phyloP scores from a whole-genome alignment of 305 asterid genomes.

The Solanum hybrid region DNA sequence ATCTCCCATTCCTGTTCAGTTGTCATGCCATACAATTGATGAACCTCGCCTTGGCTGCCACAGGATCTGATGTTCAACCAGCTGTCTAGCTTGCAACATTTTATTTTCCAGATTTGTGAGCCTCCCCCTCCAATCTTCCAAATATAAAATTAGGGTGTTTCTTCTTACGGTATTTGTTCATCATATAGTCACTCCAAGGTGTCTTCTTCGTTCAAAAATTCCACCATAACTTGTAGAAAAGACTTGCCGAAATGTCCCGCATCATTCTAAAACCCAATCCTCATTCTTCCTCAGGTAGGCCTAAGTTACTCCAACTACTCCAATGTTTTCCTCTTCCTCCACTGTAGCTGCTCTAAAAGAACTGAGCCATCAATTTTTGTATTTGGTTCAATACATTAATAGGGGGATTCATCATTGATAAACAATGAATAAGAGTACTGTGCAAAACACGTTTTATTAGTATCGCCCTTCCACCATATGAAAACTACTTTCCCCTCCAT shows the following conservation, averaged over 20 bases:
- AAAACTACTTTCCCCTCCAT: not conserved
- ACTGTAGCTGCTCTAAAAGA: not conserved
- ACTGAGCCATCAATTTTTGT: not conserved
- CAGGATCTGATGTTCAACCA: not conserved
- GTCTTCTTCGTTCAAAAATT: not conserved
- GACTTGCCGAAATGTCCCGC: not conserved
- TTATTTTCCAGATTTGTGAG: not conserved
- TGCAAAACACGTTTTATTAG: not conserved
- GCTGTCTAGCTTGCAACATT: not conserved
- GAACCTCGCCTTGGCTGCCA: not conserved
- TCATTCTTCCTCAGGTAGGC: not conserved
- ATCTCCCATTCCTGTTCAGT: not conserved
- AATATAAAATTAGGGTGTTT: not conserved
- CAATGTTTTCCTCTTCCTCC: not conserved
- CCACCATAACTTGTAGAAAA: not conserved
- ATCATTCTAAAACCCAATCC: not conserved
- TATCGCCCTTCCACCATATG: not conserved
- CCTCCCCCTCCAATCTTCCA: not conserved
- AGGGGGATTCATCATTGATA: not conserved
- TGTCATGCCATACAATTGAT: not conserved
- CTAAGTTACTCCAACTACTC: not conserved
- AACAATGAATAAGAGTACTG: not conserved
- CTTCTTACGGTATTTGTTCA: not conserved
- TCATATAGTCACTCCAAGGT: not conserved
- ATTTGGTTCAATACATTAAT: not conserved